Evolutionary conservation across 371 early-diverging fungal species (phyloP), one percentile per base, ranked within the genome.

Genomic region (Sporodiniella umbellata): DNA sequence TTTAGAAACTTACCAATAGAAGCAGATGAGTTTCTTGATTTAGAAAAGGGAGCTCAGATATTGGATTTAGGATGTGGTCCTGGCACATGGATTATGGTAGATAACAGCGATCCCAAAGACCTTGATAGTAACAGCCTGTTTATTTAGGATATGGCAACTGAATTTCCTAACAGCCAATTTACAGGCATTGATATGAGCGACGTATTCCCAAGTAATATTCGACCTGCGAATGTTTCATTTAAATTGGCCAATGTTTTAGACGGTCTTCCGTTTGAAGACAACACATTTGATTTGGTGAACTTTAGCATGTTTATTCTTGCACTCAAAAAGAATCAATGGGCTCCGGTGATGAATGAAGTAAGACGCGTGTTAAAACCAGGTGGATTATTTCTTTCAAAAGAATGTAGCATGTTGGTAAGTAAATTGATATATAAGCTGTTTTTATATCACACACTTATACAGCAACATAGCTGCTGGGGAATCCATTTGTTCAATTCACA

Each of bases 31-130:
- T 21, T 4, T 0, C n/a, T 51, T 18, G 31, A 43, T 12, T 33
- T 52, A 26, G 24, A 49, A 44, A n/a, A 53, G 12, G 54, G 42
- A 17, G 46, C 45, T 3, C 47, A 66, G 21, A 61, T 77, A 1
- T 58, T 78, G 8, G 78, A 75, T 50, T 68, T 79, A 18, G 79
- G 79, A 11, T 79, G 76, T 48, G 79, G 74, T 2, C 75, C 74
- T 17, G 81, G 81, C 7, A 74, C 79, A 14, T 81, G 81, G 81
- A 62, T 75, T 26, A 59, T 81, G 66, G 76, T 60, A 62, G 22
- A 15, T 7, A 60, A 51, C 2, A 66, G 70, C 3, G 57, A 60
- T 8, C 47, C 76, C 45, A 35, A 58, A 30, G 76, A 76, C 4
- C 53, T 76, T 5, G 74, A 79, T 51, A 63, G 66, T 26, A 25